Evolutionary conservation across 202 grass and related monocot genomes (phyloP), one percentile per base, ranked within the genome.

Genomic region (Zoysia matrella): DNA sequence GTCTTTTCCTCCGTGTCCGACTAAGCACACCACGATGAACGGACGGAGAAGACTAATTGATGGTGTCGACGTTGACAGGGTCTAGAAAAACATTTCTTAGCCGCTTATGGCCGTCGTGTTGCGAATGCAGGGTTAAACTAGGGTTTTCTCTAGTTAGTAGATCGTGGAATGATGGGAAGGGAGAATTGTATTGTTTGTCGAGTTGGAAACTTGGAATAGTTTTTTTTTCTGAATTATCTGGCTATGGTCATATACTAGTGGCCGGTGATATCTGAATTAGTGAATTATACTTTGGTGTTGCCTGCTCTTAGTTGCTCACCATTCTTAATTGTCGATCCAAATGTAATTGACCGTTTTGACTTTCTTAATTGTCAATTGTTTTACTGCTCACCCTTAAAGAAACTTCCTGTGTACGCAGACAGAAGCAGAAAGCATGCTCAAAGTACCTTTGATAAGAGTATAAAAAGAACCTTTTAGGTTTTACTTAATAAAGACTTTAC

Each of bases 41-140:
- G 14, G 55, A 65, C 22, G n/a, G 12, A 5, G 60, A 1, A 36
- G 39, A 68, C 47, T 48, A 67, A 77, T 60, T 15, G 6, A 77
- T 53, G 46, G 45, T 53, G 39, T 7, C 47, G 72, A 85, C 65
- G 66, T 71, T 81, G 60, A 71, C 65, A 42, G 52, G 47, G 45
- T 45, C 48, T 55, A 62, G 30, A 77, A 77, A 85, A 53, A 73
- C 67, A 47, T 73, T 78, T 6, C 3, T 8, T 52, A 58, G 72
- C 77, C 73, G 82, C 82, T 85, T 77, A 46, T 82, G 46, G 36
- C 8, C 78, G 72, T 85, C 78, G 53, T 85, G 73, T 73, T 62
- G 83, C 43, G 49, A 13, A 3, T 15, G 4, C 8, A n/a, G 8
- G 53, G 0, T 71, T 84, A 80, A 80, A 84, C 1, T 65, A 84